These are phyloP conservation scores for Mallotus repandus DNA, from an alignment of 441 rosid genomes.

Conservation along the genomic window DNA sequence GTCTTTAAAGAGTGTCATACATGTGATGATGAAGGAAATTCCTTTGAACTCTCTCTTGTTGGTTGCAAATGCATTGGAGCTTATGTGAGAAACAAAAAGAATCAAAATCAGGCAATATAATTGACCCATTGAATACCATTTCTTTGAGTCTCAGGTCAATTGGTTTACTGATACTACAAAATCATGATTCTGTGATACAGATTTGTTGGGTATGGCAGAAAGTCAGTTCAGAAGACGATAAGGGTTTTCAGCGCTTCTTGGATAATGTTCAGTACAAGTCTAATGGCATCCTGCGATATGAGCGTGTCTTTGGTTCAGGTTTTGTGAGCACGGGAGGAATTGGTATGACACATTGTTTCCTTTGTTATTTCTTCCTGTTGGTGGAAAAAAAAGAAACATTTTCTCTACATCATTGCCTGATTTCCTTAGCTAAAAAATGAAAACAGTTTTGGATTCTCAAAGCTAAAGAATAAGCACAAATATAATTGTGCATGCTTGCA, in stretches of 20 bases:
- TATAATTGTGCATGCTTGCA: neutral
- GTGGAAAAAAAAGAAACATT: neutral
- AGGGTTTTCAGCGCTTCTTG: conserved; percentile 91
- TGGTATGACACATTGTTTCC: conserved; percentile 41
- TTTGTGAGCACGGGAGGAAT: conserved; percentile 97
- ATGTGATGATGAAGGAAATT: conserved; percentile 56
- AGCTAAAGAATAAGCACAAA: neutral
- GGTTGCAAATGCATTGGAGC: conserved; percentile 97
- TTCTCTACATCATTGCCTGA: neutral
- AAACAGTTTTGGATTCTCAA: neutral
- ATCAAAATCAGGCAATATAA: conserved; percentile 80
- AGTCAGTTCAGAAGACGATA: conserved; percentile 68
- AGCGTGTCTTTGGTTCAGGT: conserved; percentile 89
- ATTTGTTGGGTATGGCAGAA: conserved; percentile 98
- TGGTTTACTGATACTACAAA: conserved; percentile 17
- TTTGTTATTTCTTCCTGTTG: neutral
- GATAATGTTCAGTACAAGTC: conserved; percentile 90
- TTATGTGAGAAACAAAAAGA: conserved; percentile 89
- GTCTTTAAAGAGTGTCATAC: conserved; percentile 71
- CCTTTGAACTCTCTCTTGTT: conserved; percentile 75
- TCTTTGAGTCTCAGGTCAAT: conserved; percentile 16
- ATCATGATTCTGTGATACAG: conserved; percentile 40
- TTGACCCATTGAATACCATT: conserved; percentile 7
- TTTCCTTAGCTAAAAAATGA: neutral
- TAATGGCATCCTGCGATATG: conserved; percentile 84